Base-by-base conservation (phyloP, 2,329 filamentous ascomycete genomes). In the Aspergillus pseudotamarii region DNA sequence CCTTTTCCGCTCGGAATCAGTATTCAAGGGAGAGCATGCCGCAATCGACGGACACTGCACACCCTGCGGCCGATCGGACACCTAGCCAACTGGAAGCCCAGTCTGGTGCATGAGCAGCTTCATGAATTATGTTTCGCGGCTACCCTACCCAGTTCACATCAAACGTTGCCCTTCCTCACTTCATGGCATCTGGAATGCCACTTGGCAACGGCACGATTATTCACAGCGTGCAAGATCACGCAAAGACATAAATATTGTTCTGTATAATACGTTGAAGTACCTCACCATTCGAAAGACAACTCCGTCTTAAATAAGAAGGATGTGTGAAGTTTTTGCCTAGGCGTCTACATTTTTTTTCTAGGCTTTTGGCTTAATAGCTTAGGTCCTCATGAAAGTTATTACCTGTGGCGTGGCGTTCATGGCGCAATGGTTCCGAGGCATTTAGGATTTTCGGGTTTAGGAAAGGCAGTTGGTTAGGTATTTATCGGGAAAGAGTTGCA, bases 11-110 rank as follows among this genome's bases (percentile, higher is more conserved):
- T 36, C 21, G 41, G 32, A 58, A 58, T 48, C 41, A 14, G 14
- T 6, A 8, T 23, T 23, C 23, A 36, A 48, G 43, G 32, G 38
- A 32, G 43, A 58, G 41, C 19, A 26, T 55, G n/a, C 11, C 41
- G 41, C 56, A 28, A 28, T 1, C 5, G 38, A 56, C 58, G 9
- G 26, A 26, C 55, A 21, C 32, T 23, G 38, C 45, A 21, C 46
- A 11, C 30, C 43, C 48, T 19, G 19, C 23, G 28, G 63, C 57
- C n/a, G 51, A 38, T 19, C 65, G 61, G 34, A 70, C 67, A 34
- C 65, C 63, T 41, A 45, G 63, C 26, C 68, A 70, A 41, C 61
- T 68, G 28, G 69, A 71, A 57, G 67, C 69, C 32, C 65, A 66
- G 26, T 46, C 63, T 16, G 21, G 26, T 26, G 41, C 43, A 53